Percentiles rank a stretch among this genome's conserved stretches.
Evolutionary conservation across 176 grass and related monocot genomes (phyloP).

Genomic region (Phragmites australis): DNA sequence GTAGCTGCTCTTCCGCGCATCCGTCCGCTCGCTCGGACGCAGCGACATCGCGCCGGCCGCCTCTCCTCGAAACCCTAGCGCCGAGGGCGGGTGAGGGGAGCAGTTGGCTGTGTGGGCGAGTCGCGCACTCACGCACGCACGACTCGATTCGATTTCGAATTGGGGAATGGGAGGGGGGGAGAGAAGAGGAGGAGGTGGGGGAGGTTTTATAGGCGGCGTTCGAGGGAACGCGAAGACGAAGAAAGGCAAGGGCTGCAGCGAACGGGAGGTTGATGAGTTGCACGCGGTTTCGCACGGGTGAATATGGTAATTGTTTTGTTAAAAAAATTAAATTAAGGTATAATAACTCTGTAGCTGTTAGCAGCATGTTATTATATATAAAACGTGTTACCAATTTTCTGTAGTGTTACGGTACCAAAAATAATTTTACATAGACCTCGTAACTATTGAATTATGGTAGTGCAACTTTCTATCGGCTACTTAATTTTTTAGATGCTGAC

Average conservation of each 20-base stretch:
- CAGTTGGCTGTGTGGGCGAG: not conserved
- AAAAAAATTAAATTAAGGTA: too few species aligned
- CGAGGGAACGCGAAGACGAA: not conserved
- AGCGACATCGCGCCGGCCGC: conserved; percentile 59
- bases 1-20: conserved; percentile 65
- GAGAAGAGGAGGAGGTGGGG: not conserved
- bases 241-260: not conserved
- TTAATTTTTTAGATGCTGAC: too few species aligned
- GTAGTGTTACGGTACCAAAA: too few species aligned
- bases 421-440: too few species aligned
- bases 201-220: conserved; percentile 16
- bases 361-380: too few species aligned
- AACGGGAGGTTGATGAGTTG: conserved; percentile 9
- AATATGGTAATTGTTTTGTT: not conserved
- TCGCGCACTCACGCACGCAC: conserved; percentile 28
- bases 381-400: too few species aligned
- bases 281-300: conserved; percentile 16
- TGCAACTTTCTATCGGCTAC: too few species aligned
- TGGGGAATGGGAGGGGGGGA: conserved; percentile 33
- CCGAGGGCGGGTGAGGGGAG: not conserved
- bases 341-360: too few species aligned
- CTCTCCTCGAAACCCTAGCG: conserved; percentile 35
- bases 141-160: conserved; percentile 52
- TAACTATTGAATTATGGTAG: too few species aligned
- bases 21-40: conserved; percentile 66